Base-by-base conservation (phyloP, 805 yeast species). In the Monosporozyma aerobia region DNA sequence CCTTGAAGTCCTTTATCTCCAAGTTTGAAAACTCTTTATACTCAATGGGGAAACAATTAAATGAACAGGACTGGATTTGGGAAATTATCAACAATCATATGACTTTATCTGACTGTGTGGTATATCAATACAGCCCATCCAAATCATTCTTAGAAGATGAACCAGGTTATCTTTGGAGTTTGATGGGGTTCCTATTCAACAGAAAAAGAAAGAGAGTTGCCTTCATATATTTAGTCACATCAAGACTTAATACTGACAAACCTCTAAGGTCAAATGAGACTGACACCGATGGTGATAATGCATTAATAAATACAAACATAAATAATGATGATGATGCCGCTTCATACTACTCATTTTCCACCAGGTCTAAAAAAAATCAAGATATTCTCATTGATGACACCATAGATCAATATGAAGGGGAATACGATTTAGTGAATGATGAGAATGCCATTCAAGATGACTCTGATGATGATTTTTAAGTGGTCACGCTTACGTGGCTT, bases 161-260 rank as follows among this genome's bases (percentile, higher is more conserved):
- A 51, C 72, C 70, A 10, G 73, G 72, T 3, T 65, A 68, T 51
- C 61, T 73, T n/a, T 73, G 77, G 77, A 69, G 70, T 43, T 60
- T 83, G 64, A 87, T 88, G 78, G 92, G 95, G 85, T 94, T 94
- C 67, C 81, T 92, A 46, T 90, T 86, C 71, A 94, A 90, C 72
- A 92, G 89, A 70, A 85, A 87, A 63, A 80, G 86, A 71, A 92
- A 92, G 71, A 79, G 98, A 57, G 98, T 94, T 2, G 89, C 95
- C 1, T 92, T 85, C 66, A 67, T 94, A 16, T 87, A 87, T 60
- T 71, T 94, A 56, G 82, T 81, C 52, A 83, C 85, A 51, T 64
- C 73, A 43, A 72, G 74, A 51, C 64, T 74, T 47, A 69, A 75
- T 47, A 64, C 67, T 40, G 46, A 51, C n/a, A 43, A 43, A 43